Conservation (phyloP, 2,329 filamentous ascomycete species). For the Claviceps pazoutovae region DNA sequence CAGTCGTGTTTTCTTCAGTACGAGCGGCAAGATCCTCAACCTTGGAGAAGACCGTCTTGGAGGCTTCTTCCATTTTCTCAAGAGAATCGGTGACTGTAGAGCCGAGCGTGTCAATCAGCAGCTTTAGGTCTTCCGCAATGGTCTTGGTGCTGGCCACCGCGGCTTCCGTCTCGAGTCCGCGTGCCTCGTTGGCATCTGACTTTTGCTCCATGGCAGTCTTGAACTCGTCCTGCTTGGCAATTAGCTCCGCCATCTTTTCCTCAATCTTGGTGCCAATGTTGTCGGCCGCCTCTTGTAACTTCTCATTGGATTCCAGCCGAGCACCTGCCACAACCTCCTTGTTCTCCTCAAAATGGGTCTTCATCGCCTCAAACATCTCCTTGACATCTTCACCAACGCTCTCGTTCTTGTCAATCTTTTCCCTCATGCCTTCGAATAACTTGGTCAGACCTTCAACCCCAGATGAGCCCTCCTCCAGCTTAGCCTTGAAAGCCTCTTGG, state of each 20-base stretch:
- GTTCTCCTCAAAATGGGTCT: conserved; percentile 75
- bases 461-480: conserved; percentile 60
- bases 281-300: conserved; percentile 47
- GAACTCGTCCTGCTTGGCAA: conserved; percentile 79
- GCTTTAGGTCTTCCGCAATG: conserved; percentile 74
- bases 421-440: conserved; percentile 51
- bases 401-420: conserved; percentile 45
- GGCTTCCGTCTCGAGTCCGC: conserved; percentile 57
- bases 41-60: conserved; percentile 70
- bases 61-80: conserved; percentile 77
- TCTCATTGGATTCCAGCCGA: conserved; percentile 74
- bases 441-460: conserved; percentile 62
- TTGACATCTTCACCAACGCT: conserved; percentile 49
- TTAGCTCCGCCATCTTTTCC: conserved; percentile 58
- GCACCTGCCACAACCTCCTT: conserved; percentile 65
- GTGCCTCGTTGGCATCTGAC: conserved; percentile 57
- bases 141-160: conserved; percentile 62
- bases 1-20: conserved; percentile 59
- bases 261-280: conserved; percentile 42
- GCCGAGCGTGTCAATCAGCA: conserved; percentile 74
- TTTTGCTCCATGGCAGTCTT: conserved; percentile 62
- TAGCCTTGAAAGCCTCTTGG: conserved; percentile 60
- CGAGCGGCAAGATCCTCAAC: conserved; percentile 68
- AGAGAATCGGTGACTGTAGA: conserved; percentile 67
- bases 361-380: conserved; percentile 62